Evolutionary conservation across 164 flowering plant species (phyloP), one percentile per base, ranked within the genome.

Genomic region (Liquidambar formosana): DNA sequence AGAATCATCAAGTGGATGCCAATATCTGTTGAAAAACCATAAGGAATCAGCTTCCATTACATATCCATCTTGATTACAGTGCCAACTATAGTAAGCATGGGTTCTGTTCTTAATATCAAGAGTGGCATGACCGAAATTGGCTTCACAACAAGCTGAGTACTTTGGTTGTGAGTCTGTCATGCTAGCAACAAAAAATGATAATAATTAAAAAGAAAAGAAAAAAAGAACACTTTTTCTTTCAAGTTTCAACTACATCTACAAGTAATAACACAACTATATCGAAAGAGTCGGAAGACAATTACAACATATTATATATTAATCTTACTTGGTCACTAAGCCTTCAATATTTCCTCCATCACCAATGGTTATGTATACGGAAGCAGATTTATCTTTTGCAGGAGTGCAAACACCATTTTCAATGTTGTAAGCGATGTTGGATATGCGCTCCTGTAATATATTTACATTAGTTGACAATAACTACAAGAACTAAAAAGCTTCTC

Each of bases 281-380:
- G 5, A 41, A 48, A 51, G 49, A 48, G 1, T 16, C 13, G 19
- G 15, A 12, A 33, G 1, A 33, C 23, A 26, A 58, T 5, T 4
- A 14, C 14, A 8, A 49, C 45, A 38, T 3, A 41, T 14, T 28
- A 41, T 45, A 19, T 46, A 22, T 18, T 26, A 54, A 61, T 63
- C 86, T 88, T 90, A 94, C 98, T 83, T 81, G 78, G 64, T 85
- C 23, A 93, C 89, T 44, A 86, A 62, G 71, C 97, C 98, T 78
- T 92, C 97, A 16, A 83, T 47, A 66, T 94, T 94, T 64, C 98
- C 98, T 67, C 98, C 98, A 70, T 94, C 98, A 0, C 98, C 98
- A 58, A 94, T 83, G 74, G 97, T 91, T 23, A 94, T 89, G 79
- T 94, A 94, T 0, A 94, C 91, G 10, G 97, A 96, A 4, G 98